Base-by-base conservation (phyloP, 108 stramenopile species). In the Cyclotella atomus region DNA sequence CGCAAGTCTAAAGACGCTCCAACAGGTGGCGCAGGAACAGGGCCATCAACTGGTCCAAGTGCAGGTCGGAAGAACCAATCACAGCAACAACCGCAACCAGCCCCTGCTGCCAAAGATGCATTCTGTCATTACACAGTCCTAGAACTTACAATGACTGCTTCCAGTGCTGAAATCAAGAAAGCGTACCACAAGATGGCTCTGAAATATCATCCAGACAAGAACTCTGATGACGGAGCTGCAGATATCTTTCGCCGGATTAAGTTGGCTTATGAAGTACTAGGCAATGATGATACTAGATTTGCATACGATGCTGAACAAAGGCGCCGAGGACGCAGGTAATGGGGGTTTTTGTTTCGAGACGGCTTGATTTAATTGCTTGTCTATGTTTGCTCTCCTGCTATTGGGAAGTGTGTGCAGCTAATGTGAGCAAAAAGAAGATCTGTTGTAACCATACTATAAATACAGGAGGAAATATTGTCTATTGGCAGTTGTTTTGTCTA, bases 161-260 rank as follows among this genome's bases (percentile, higher is more conserved):
- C 82, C 10, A 71, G 67, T 32, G 78, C 77, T 34, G 84, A 92
- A 55, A 90, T 96, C 30, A 92, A 91, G 76, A 91, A 88, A 61
- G 85, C 91, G 5, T 91, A 90, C 65, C 84, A 85, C 34, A 90
- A 85, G 81, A 77, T 82, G 73, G 88, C 91, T 36, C 62, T 90
- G 27, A 89, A 86, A 64, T 89, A 84, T 41, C 91, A 92, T 64
- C 91, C 91, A 8, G 91, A 92, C 64, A 92, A 92, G 57, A 86
- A 86, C 46, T 68, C 77, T 9, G 89, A 90, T 28, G 83, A 85
- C 19, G 78, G 70, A 29, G 92, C 91, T 41, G 86, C 76, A 1
- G 92, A 93, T 25, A 77, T 82, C 17, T 96, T 96, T 74, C 83
- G 89, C 24, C 81, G 88, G 27, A 65, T 91, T 28, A 83, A 88